Evolutionary conservation across 2,329 filamentous ascomycete genomes (phyloP), one percentile per base, ranked within the genome.

Genomic region (Hypomyces perniciosus): DNA sequence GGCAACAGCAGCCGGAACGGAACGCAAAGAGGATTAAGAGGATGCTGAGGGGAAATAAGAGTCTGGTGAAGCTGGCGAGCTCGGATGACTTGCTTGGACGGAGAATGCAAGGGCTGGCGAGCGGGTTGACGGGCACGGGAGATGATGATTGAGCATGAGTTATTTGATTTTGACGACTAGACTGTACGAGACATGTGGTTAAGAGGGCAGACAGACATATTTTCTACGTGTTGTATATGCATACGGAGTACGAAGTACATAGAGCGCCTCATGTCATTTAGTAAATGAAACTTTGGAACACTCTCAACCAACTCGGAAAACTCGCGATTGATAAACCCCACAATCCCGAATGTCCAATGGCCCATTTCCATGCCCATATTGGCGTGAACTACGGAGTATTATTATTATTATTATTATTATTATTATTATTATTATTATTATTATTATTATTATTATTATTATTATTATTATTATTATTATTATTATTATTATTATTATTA

Each of bases 81-180:
- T 75, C 77, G 37, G 79, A 82, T 52, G 79, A 83, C 58, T 58
- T 83, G 57, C 68, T 83, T 8, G 72, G 76, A 0, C 67, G 79
- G 55, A 71, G 79, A 44, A 83, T 83, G 79, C 73, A 81, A 51
- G 79, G 79, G 1, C 68, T 83, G 20, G 74, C 77, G 3, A 76
- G 75, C 6, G 73, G 77, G 0, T 60, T 83, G 61, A 78, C 77
- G 27, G 75, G 78, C 9, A 54, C 72, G 48, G 68, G 68, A 2
- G 72, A 75, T 50, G 74, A 76, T 13, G 68, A 71, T 34, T 69
- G 57, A 37, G 12, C 33, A 35, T 35, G 33, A 35, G 33, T 35
- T 35, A 8, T 35, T 35, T 35, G 12, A 12, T 35, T 35, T 35
- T 20, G 20, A 20, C 20, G 20, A 20, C 20, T 20, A 20, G 20